A percentile compares a stretch with the other conserved stretches of the same genome.
These are phyloP conservation scores for Sphagnum tenellum DNA, from an alignment of 225 moss, liverwort and hornwort genomes.

Conservation along the genomic window DNA sequence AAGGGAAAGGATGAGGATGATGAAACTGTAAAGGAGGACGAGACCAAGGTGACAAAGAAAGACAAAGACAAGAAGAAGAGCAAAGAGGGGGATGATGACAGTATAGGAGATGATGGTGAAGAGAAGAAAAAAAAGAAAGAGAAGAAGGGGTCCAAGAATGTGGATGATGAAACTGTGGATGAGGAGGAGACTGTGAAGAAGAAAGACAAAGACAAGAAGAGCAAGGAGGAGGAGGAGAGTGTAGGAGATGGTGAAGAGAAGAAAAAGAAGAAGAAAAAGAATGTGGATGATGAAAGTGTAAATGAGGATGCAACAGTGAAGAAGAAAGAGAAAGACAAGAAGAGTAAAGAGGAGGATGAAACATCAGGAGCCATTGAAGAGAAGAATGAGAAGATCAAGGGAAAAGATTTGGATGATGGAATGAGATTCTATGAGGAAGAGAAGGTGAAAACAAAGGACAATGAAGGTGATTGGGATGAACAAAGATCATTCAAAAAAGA, in stretches of 20 bases:
- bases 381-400: no score
- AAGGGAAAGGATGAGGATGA: constrained; percentile 7
- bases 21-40: background rate
- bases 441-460: no score
- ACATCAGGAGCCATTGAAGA: no score
- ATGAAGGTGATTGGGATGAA: no score
- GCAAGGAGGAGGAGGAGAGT: constrained; percentile 1
- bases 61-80: constrained; percentile 2
- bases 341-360: background rate
- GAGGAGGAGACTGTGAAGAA: background rate
- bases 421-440: no score
- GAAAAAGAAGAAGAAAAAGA: constrained; percentile 6
- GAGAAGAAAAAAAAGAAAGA: constrained; percentile 5
- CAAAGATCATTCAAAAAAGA: no score
- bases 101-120: constrained; percentile 1
- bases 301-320: background rate
- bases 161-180: background rate
- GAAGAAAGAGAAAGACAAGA: constrained; percentile 1
- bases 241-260: background rate
- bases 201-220: background rate
- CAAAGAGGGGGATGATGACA: background rate
- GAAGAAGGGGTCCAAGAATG: background rate
- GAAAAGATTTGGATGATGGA: no score
- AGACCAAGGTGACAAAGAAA: background rate
- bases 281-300: background rate